Conservation (phyloP, 192 early-diverging fungal genomes). For the Funneliformis mosseae region DNA sequence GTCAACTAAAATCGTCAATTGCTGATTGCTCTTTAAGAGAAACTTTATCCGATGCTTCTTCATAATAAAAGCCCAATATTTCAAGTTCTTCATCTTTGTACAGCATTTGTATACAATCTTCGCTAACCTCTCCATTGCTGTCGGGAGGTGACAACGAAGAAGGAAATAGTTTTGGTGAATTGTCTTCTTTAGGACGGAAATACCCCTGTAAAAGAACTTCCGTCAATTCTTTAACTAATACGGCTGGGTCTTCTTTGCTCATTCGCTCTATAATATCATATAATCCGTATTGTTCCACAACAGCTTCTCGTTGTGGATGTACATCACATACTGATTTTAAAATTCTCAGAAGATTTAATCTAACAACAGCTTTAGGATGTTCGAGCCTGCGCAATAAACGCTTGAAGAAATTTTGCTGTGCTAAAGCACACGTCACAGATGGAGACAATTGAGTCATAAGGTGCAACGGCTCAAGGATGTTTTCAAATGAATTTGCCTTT, state of each 20-base stretch:
- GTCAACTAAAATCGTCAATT: constrained; percentile 25
- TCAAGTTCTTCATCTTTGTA: background rate
- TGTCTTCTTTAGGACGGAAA: constrained; percentile 7
- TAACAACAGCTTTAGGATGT: constrained; percentile 53
- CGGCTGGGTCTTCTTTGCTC: constrained; percentile 48
- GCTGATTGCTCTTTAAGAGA: background rate
- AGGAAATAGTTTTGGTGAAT: background rate
- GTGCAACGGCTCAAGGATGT: constrained; percentile 54
- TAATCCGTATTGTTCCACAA: constrained; percentile 42
- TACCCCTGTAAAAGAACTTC: constrained; percentile 40
- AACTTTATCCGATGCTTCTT: background rate
- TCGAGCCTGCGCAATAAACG: constrained; percentile 40
- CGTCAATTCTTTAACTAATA: constrained; percentile 54
- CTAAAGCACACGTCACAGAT: constrained; percentile 40
- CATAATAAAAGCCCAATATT: background rate
- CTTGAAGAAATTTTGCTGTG: constrained; percentile 41
- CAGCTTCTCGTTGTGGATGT: constrained; percentile 39
- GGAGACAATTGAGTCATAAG: constrained; percentile 50
- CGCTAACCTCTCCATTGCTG: background rate
- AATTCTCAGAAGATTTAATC: constrained; percentile 53
- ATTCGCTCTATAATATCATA: constrained; percentile 39
- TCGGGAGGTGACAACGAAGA: background rate
- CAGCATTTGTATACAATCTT: background rate
- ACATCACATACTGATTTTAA: constrained; percentile 50
- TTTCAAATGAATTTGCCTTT: constrained; percentile 57